These are phyloP conservation scores for Coemansia sp. DNA, from an alignment of 192 early-diverging fungal species.

Conservation along the genomic window DNA sequence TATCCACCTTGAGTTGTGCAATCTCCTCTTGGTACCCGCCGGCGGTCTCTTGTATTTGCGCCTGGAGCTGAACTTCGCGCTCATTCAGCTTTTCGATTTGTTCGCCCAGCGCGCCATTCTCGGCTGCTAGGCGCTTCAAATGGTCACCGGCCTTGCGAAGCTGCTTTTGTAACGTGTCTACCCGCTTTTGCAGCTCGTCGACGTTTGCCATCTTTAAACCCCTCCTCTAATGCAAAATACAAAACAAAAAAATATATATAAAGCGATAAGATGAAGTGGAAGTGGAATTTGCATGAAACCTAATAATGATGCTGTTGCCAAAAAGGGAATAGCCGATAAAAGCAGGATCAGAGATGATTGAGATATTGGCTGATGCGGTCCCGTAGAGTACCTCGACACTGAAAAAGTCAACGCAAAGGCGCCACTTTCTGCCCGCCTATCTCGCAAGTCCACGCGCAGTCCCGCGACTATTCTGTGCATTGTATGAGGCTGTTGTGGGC, in stretches of 20 bases:
- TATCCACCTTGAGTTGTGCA: conserved; percentile 14
- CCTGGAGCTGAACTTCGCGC: conserved; percentile 25
- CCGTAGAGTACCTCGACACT: no score
- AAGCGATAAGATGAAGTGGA: not conserved
- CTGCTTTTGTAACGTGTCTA: conserved; percentile 50
- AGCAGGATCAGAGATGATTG: no score
- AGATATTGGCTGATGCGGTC: no score
- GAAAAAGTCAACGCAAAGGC: no score
- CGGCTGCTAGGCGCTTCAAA: conserved; percentile 55
- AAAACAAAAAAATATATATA: not conserved
- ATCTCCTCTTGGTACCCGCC: conserved; percentile 17
- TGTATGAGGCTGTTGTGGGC: no score
- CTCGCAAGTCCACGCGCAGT: no score
- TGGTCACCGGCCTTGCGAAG: conserved; percentile 57
- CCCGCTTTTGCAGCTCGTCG: conserved; percentile 52
- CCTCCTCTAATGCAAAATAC: conserved; percentile 4
- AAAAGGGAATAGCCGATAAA: no score
- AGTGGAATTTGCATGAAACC: no score
- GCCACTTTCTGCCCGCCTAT: no score
- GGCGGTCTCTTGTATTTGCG: conserved; percentile 25
- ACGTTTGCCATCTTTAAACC: conserved; percentile 24
- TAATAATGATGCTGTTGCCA: no score
- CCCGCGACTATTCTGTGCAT: no score
- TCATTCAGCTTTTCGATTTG: conserved; percentile 50
- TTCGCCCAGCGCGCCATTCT: conserved; percentile 55